A percentile compares a stretch with the other conserved stretches of the same genome.
These are phyloP conservation scores for Alternaria longipes DNA, from an alignment of 2,329 filamentous ascomycete species.

Conservation along the genomic window DNA sequence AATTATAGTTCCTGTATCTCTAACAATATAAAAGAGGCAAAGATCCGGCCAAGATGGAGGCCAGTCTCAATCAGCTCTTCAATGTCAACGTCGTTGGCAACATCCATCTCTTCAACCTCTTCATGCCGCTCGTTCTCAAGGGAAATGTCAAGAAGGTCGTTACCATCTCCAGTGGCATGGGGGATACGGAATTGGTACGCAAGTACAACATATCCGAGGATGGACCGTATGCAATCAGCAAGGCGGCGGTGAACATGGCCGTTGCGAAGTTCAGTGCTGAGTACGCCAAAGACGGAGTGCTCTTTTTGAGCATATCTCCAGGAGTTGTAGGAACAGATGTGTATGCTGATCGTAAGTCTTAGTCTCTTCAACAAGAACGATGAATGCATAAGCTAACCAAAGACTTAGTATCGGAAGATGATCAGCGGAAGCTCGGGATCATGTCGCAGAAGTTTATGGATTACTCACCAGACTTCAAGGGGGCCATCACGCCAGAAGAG, in stretches of 20 bases:
- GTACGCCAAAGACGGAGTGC: slow-evolving; percentile 33
- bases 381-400: not conserved
- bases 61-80: slow-evolving; percentile 26
- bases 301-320: slow-evolving; percentile 33
- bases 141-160: slow-evolving; percentile 55
- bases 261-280: slow-evolving; percentile 55
- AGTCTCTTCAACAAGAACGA: not conserved
- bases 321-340: slow-evolving; percentile 32
- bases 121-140: slow-evolving; percentile 54
- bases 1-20: not conserved
- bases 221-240: slow-evolving; percentile 51
- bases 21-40: slow-evolving; percentile 1
- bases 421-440: not conserved
- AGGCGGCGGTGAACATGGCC: slow-evolving; percentile 54
- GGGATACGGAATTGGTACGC: slow-evolving; percentile 41
- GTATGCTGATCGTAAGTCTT: slow-evolving; percentile 16
- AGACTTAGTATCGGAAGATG: slow-evolving; percentile 8
- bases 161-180: slow-evolving; percentile 51
- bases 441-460: slow-evolving; percentile 6
- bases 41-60: slow-evolving; percentile 11
- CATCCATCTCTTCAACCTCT: slow-evolving; percentile 50
- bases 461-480: slow-evolving; percentile 28
- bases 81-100: slow-evolving; percentile 44
- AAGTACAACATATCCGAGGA: slow-evolving; percentile 30
- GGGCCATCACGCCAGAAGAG: slow-evolving; percentile 19